These are phyloP conservation scores for Lactarius indigo DNA, from an alignment of 768 basidiomycete genomes.

Conservation along the genomic window DNA sequence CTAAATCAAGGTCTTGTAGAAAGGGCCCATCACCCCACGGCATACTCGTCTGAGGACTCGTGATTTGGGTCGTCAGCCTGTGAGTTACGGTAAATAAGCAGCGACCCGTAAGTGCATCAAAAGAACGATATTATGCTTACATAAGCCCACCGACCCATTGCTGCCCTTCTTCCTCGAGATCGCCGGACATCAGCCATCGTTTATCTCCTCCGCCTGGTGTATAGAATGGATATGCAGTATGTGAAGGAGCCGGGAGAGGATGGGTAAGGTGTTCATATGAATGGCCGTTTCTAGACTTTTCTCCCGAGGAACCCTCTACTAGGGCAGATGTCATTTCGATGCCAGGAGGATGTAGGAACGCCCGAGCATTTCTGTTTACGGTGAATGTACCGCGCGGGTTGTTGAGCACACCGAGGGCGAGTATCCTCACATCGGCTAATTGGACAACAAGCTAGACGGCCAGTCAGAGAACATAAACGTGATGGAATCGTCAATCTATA, in stretches of 20 bases:
- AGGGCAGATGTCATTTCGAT: constrained; percentile 37
- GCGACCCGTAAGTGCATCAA: neutral
- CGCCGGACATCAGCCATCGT: constrained; percentile 54
- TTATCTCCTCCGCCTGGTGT: constrained; percentile 67
- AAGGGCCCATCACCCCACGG: constrained; percentile 34
- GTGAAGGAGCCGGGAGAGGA: constrained; percentile 54
- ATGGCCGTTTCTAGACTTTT: neutral
- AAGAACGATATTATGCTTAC: constrained; percentile 36
- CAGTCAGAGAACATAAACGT: neutral
- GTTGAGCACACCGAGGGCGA: constrained; percentile 65
- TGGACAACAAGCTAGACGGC: constrained; percentile 57
- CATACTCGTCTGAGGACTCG: constrained; percentile 42
- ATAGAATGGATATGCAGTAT: constrained; percentile 67
- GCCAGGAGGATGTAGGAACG: constrained; percentile 67
- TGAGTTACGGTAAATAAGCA: neutral
- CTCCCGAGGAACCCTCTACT: neutral
- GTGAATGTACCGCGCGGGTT: constrained; percentile 52
- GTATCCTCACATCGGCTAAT: constrained; percentile 65
- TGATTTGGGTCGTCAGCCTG: constrained; percentile 63
- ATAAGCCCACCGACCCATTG: constrained; percentile 74
- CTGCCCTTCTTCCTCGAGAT: constrained; percentile 53
- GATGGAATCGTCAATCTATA: constrained; percentile 34
- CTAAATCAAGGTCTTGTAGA: constrained; percentile 48
- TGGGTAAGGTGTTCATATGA: constrained; percentile 42
- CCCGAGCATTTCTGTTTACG: constrained; percentile 65